Base-by-base conservation (phyloP, 2,329 filamentous ascomycete species). In the Stemphylium vesicarium region DNA sequence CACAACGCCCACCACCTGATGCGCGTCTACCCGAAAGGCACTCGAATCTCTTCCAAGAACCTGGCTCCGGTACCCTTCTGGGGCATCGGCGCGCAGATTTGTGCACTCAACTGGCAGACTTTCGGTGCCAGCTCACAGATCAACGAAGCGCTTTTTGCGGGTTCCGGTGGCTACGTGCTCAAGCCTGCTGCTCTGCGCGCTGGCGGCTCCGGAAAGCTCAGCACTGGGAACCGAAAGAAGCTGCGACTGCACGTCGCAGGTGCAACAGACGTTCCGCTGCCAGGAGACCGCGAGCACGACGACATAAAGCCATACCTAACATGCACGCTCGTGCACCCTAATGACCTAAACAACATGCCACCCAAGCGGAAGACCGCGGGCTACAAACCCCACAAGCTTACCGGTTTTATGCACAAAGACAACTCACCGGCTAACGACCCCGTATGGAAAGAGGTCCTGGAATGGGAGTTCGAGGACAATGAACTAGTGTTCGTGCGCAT, bases 21-120 rank as follows among this genome's bases (percentile, higher is more conserved):
- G 87, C 83, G 87, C 4, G 86, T 89, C 1, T 90, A 80, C 60
- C 87, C 87, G 33, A 89, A 89, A 65, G 87, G 87, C 43, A 88
- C 86, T 0, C 84, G 87, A 38, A 89, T 90, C 68, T 84, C 84
- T 0, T 89, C 86, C 2, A 81, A 79, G 32, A 90, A 90, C 65
- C 80, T 90, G 2, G 80, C 81, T 48, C 86, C 85, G 0, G 80
- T 86, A 0, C 80, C 82, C 0, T 89, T 87, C 68, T 90, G 87
- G 87, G 85, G 80, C 6, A 70, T 88, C 4, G 87, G 87, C 1
- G 86, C 87, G 2, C 87, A 90, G 64, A 86, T 90, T 41, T 88
- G 85, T 67, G 87, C 87, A 3, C 78, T 90, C 47, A 90, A 90
- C 74, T 87, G 86, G 84, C 87, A 90, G 66, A 87, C 82, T 0